phyloP scores from a whole-genome alignment of 1,284 basidiomycete species.

The Sporisorium graminicola region DNA sequence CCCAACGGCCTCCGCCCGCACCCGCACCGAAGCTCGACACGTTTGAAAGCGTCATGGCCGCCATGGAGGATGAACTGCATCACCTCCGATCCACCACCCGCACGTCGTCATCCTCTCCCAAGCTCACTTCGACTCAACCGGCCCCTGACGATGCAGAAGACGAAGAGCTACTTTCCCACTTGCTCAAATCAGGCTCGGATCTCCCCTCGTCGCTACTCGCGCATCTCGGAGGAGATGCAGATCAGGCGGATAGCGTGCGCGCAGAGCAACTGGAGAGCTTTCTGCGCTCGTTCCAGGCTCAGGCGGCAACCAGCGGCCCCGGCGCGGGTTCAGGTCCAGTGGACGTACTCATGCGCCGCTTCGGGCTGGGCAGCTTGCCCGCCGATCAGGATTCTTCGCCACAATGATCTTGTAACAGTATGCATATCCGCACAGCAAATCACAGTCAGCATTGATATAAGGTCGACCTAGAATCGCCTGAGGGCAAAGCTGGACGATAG shows the following conservation, averaged over 20 bases:
- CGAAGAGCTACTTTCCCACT: conserved; percentile 32
- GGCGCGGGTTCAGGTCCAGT: conserved; percentile 28
- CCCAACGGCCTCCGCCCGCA: too few species aligned
- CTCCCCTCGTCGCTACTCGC: conserved; percentile 21
- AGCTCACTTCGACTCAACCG: neutral
- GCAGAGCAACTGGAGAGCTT: conserved; percentile 29
- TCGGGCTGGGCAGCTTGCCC: conserved; percentile 35
- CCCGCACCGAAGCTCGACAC: conserved; percentile 21
- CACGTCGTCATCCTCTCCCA: neutral
- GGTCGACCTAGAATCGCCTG: neutral
- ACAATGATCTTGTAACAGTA: neutral
- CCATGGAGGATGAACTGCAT: conserved; percentile 36
- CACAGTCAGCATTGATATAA: neutral
- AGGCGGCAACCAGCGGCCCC: conserved; percentile 13
- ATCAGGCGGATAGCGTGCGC: neutral
- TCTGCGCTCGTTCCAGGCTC: conserved; percentile 39
- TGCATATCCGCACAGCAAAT: neutral
- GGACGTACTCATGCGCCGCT: conserved; percentile 39
- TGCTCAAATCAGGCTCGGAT: conserved; percentile 26
- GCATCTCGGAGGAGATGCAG: conserved; percentile 6
- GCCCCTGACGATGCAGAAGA: conserved; percentile 9
- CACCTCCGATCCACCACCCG: neutral
- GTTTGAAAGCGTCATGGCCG: conserved; percentile 44
- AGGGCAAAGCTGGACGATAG: neutral
- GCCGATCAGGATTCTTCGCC: conserved; percentile 23